Base-by-base conservation (phyloP, 768 basidiomycete species). In the Tulasnella sp. region DNA sequence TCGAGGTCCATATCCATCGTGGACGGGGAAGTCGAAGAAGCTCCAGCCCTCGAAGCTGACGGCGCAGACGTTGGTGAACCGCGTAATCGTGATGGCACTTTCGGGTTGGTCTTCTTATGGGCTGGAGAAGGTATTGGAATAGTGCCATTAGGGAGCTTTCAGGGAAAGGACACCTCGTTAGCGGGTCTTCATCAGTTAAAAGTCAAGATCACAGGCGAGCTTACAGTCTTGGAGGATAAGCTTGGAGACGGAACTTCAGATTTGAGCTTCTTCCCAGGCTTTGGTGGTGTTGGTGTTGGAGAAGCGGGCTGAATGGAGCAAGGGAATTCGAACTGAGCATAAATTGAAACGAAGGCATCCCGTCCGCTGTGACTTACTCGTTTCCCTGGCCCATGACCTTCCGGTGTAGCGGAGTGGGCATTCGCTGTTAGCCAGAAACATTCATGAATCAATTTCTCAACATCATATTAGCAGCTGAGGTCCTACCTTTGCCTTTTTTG, bases 211-310 rank as follows among this genome's bases (percentile, higher is more conserved):
- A 11, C 9, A 26, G 11, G 16, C 26, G 52, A 17, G 22, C 22
- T 32, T 11, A 59, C 52, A 5, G 26, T 59, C 32, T 59, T 59
- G 26, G 52, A 59, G 22, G 52, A 29, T 59, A 59, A 11, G 22
- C 52, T 59, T 32, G 52, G 52, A 35, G 36, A 66, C 7, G 64
- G 16, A 19, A 66, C 64, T 37, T 37, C 67, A 12, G 39, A 34
- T 69, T 71, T 71, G 41, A 37, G 42, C 36, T 71, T 71, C 40
- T 71, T 71, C n/a, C 29, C 41, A 29, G 52, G 52, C 44, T 71
- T 71, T 62, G 69, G 44, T 64, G 69, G 69, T 52, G 47, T 71
- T 22, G 69, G 69, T 7, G 29, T 52, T 14, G 69, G 69, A 12
- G 69, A 71, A 9, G 41, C 36, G 5, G 44, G 69, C 67, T 69